These are phyloP conservation scores for Diplodia scrobiculata DNA, from an alignment of 2,329 filamentous ascomycete species.

Conservation along the genomic window DNA sequence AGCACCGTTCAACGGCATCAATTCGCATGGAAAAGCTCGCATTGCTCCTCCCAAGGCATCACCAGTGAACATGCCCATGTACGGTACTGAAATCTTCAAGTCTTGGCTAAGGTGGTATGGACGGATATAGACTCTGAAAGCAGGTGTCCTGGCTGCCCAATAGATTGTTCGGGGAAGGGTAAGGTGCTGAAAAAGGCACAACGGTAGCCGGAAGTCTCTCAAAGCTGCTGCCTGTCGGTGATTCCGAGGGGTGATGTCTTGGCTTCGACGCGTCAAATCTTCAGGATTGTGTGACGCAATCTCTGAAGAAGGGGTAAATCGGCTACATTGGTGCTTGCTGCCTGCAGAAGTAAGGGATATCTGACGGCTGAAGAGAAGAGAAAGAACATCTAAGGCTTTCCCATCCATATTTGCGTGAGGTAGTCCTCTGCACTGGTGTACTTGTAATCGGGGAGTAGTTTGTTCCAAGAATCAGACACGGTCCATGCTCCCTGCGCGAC, in stretches of 20 bases:
- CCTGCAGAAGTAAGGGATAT: neutral
- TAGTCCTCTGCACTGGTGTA: conserved; percentile 51
- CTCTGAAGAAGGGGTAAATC: neutral
- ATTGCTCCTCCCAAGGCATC: neutral
- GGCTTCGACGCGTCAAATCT: neutral
- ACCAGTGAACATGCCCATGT: neutral
- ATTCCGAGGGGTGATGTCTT: neutral
- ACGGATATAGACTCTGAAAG: too few relatives aligned
- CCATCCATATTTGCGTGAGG: conserved; percentile 47
- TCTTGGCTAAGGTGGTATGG: too few relatives aligned
- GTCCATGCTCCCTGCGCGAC: conserved; percentile 50
- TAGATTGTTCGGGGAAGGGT: too few relatives aligned
- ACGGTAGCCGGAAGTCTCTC: neutral
- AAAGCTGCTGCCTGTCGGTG: neutral
- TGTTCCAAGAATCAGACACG: conserved; percentile 52
- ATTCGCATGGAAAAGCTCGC: neutral
- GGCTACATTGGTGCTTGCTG: neutral
- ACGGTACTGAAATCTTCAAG: neutral
- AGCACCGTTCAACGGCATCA: neutral
- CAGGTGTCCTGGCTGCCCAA: neutral
- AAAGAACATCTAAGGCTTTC: conserved; percentile 37
- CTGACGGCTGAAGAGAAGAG: neutral
- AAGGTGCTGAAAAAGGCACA: too few relatives aligned
- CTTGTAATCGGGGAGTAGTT: conserved; percentile 49
- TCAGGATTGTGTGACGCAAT: neutral